Evolutionary conservation across 345 rosid genomes (phyloP), one percentile per base, ranked within the genome.

Genomic region (Eucalyptus victrix): DNA sequence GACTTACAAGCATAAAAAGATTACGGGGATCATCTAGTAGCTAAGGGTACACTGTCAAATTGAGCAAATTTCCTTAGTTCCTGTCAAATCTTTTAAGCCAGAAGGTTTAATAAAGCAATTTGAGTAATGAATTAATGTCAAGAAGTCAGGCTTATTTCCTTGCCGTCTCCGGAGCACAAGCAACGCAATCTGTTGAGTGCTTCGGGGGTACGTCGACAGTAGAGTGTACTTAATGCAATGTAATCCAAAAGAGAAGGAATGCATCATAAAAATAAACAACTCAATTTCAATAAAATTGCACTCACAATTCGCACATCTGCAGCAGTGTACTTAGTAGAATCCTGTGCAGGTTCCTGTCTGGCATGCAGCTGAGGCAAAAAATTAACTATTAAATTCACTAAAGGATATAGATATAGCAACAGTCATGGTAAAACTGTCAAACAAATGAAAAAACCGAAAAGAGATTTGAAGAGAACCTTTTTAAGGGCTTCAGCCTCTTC

Each of bases 401-500:
- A 60, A 87, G 32, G 24, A 28, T 49, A 30, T 23, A 76, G 28
- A 30, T 45, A 80, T 28, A 87, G 86, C 28, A 89, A 50, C 18
- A 40, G 30, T 76, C 44, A 21, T 23, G 85, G 30, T 50, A 45
- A 45, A 87, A 88, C 23, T n/a, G 30, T 76, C 80, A 49, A 19
- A 42, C 11, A 76, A 87, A 34, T 44, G 80, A 86, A 45, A 62
- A 86, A 88, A 65, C 83, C 62, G 9, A 67, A 88, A 10, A 30
- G 40, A 87, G 47, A 83, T 45, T 28, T 49, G 15, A n/a, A 80
- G 83, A 18, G 86, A 87, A 98, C 99, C 99, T 98, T 98, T 93
- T 96, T 98, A 62, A 98, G 99, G 87, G 99, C 99, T 93, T 97
- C 99, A 89, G 99, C 99, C 92, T 98, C 99, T 94, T 98, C 99